Conservation (phyloP, 2,329 filamentous ascomycete genomes). For the Monosporascus sp. region DNA sequence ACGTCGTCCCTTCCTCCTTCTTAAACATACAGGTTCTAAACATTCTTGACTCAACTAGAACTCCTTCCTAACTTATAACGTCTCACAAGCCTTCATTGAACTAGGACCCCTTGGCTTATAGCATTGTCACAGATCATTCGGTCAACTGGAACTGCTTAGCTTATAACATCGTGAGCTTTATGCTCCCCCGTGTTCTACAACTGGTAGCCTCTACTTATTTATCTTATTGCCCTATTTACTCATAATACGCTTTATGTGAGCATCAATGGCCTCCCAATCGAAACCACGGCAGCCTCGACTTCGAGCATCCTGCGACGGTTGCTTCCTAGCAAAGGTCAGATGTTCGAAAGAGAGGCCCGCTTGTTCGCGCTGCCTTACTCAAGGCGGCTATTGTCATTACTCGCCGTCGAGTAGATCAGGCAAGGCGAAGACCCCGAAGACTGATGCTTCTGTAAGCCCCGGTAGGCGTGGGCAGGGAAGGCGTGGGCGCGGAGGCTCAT, state of each 20-base stretch:
- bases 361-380: slow-evolving; percentile 46
- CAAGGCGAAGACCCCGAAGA: slow-evolving; percentile 39
- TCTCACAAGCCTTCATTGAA: too few relatives aligned
- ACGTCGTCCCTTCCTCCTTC: too few relatives aligned
- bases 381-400: slow-evolving; percentile 46
- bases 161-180: slow-evolving; percentile 18
- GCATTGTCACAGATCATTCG: slow-evolving; percentile 9
- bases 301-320: slow-evolving; percentile 48
- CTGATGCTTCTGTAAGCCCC: slow-evolving; percentile 9
- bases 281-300: slow-evolving; percentile 38
- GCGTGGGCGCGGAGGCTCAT: slow-evolving; percentile 13
- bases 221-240: slow-evolving; percentile 5
- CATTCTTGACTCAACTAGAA: too few relatives aligned
- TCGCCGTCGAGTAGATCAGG: slow-evolving; percentile 48
- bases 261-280: slow-evolving; percentile 9
- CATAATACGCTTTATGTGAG: background rate
- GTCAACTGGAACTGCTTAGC: slow-evolving; percentile 8
- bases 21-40: too few relatives aligned
- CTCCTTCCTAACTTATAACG: too few relatives aligned
- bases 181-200: slow-evolving; percentile 13
- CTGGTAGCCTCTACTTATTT: slow-evolving; percentile 11
- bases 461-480: slow-evolving; percentile 10
- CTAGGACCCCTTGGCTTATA: background rate
- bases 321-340: slow-evolving; percentile 53
- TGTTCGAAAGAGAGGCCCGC: slow-evolving; percentile 50